phyloP scores from a whole-genome alignment of 1,284 basidiomycete genomes.

The Cryptococcus sp. region DNA sequence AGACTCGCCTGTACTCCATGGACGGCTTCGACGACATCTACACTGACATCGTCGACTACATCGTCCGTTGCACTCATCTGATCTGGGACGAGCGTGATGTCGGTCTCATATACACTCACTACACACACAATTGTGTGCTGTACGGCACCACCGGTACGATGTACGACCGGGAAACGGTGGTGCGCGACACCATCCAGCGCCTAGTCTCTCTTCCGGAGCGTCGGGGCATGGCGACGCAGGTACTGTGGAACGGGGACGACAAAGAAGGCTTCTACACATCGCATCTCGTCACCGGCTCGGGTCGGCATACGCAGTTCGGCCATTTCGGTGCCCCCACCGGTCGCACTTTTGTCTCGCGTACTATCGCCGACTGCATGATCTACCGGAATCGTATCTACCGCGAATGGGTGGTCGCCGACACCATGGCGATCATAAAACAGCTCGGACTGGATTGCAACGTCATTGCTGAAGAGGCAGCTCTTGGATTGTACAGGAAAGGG shows the following conservation, averaged over 20 bases:
- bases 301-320: constrained; percentile 9
- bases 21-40: constrained; percentile 15
- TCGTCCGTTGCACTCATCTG: constrained; percentile 10
- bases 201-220: constrained; percentile 12
- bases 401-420: constrained; percentile 14
- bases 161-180: constrained; percentile 12
- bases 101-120: constrained; percentile 12
- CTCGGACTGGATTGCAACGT: constrained; percentile 7
- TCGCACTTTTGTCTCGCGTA: constrained; percentile 10
- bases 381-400: constrained; percentile 11
- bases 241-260: constrained; percentile 11
- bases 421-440: constrained; percentile 13
- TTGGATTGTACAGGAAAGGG: constrained; percentile 7
- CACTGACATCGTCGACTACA: constrained; percentile 13
- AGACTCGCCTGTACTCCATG: constrained; percentile 8
- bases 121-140: constrained; percentile 13
- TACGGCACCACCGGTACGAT: constrained; percentile 11
- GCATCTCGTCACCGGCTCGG: constrained; percentile 11
- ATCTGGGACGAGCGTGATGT: constrained; percentile 14
- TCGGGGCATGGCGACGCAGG: constrained; percentile 10
- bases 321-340: constrained; percentile 11
- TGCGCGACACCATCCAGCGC: constrained; percentile 11
- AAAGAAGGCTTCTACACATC: constrained; percentile 14
- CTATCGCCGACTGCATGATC: constrained; percentile 15
- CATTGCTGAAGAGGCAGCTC: constrained; percentile 7